Evolutionary conservation across 1,284 basidiomycete genomes (phyloP).

Genomic region (Cutaneotrichosporon cavernicola): DNA sequence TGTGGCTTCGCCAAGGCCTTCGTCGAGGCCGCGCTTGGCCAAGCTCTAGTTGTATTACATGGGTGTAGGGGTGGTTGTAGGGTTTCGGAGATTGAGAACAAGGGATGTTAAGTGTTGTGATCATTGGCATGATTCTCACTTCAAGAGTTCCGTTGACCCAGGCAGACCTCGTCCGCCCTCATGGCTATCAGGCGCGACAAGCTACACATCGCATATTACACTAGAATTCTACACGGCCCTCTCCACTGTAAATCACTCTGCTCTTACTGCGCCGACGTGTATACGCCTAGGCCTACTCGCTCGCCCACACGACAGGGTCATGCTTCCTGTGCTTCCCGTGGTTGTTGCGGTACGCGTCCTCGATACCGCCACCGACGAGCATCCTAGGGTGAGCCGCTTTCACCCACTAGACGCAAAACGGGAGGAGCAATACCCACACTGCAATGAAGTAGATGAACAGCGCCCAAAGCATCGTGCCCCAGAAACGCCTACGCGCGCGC

Average conservation of each 20-base stretch:
- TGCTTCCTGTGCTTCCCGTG: conserved; percentile 10
- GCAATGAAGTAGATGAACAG: conserved; percentile 46
- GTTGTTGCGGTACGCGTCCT: conserved; percentile 8
- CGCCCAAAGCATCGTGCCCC: conserved; percentile 46
- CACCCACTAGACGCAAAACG: neutral
- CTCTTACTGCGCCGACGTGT: neutral
- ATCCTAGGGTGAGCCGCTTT: conserved; percentile 7
- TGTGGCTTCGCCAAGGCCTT: neutral
- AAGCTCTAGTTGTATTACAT: conserved; percentile 7
- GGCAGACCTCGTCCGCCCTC: too few species aligned
- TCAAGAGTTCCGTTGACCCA: too few species aligned
- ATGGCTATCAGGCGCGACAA: too few species aligned
- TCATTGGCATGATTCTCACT: neutral
- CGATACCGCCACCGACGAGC: conserved; percentile 12
- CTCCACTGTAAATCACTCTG: too few species aligned
- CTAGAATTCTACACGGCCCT: neutral
- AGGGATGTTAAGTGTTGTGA: neutral
- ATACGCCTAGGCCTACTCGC: neutral
- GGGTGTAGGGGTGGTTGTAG: neutral
- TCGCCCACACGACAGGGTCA: neutral
- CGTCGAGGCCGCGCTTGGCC: neutral
- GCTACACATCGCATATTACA: too few species aligned
- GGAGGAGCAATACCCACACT: conserved; percentile 37
- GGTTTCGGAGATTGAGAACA: neutral
- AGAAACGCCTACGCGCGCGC: conserved; percentile 46